Conservation (phyloP, 2,329 filamentous ascomycete species). For the Harringtonia lauricola region DNA sequence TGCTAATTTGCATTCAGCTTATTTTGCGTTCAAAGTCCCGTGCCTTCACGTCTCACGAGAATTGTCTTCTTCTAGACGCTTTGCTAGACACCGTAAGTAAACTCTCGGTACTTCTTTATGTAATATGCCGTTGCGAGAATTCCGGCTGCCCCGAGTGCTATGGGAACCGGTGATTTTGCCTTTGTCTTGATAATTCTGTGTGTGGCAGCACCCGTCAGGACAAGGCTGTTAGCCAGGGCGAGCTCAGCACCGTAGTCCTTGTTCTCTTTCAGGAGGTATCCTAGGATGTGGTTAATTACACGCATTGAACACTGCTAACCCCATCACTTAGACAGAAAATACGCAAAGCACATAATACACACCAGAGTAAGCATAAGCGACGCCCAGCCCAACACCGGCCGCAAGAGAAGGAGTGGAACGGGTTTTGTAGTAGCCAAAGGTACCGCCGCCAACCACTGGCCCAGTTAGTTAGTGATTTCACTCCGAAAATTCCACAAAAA, state of each 20-base stretch:
- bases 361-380: constrained; percentile 2
- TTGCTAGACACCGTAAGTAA: constrained; percentile 5
- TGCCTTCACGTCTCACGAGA: too few species aligned
- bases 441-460: constrained; percentile 1
- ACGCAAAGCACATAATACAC: neutral
- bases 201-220: constrained; percentile 2
- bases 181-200: constrained; percentile 2
- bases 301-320: too few species aligned
- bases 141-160: constrained; percentile 1
- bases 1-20: too few species aligned
- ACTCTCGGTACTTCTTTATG: constrained; percentile 3
- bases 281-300: neutral
- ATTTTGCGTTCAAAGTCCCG: too few species aligned
- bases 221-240: constrained; percentile 2
- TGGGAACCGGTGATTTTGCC: neutral
- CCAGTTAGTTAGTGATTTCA: neutral
- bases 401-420: constrained; percentile 2
- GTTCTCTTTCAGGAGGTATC: constrained; percentile 3
- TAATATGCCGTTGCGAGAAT: constrained; percentile 1
- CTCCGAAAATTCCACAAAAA: neutral
- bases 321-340: neutral
- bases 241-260: constrained; percentile 4
- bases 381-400: constrained; percentile 1
- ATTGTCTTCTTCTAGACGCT: too few species aligned
- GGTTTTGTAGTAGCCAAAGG: neutral